phyloP scores from a whole-genome alignment of 306 rosid species.

The Fragaria nilgerrensis region DNA sequence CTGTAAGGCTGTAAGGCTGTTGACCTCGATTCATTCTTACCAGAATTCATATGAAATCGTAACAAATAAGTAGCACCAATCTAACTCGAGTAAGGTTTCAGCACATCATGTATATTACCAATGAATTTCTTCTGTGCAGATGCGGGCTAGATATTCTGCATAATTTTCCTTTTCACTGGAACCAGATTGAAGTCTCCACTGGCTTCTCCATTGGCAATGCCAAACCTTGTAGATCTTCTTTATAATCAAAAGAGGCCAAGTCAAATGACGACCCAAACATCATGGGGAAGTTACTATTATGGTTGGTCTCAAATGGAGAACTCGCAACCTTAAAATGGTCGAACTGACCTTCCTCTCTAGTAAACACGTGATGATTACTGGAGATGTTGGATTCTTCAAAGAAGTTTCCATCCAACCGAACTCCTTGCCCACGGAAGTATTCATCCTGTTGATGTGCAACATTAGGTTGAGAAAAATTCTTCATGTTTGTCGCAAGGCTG shows the following conservation, averaged over 20 bases:
- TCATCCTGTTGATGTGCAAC: background rate
- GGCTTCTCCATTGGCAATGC: background rate
- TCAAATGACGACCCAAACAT: background rate
- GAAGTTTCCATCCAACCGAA: background rate
- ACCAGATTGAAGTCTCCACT: background rate
- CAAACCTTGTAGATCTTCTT: background rate
- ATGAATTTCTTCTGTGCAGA: background rate
- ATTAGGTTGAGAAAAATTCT: background rate
- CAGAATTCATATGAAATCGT: background rate
- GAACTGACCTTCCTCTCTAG: background rate
- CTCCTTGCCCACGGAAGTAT: background rate
- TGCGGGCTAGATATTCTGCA: background rate
- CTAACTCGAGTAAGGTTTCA: background rate
- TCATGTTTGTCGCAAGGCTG: background rate
- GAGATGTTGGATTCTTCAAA: background rate
- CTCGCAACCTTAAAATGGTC: background rate
- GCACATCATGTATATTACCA: background rate
- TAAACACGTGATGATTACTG: background rate
- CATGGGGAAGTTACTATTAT: background rate
- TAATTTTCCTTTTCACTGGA: background rate
- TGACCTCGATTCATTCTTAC: background rate
- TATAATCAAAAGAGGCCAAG: background rate
- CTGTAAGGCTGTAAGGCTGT: background rate
- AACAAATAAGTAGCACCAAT: background rate
- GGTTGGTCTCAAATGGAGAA: slow-evolving; percentile 1